Evolutionary conservation across 2,329 filamentous ascomycete species (phyloP), one percentile per base, ranked within the genome.

Genomic region (Aureobasidium vineae): DNA sequence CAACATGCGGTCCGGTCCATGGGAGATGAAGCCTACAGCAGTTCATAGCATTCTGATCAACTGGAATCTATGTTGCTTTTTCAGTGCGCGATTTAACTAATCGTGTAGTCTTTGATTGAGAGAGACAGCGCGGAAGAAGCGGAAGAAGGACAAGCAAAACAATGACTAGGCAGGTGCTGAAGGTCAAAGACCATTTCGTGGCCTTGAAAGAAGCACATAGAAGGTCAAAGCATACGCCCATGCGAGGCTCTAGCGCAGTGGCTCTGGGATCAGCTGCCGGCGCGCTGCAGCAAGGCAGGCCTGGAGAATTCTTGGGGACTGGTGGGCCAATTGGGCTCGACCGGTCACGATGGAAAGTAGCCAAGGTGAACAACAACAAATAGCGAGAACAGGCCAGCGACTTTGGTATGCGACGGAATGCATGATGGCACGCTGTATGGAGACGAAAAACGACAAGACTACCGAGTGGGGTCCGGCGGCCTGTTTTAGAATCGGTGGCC

Each of bases 211-310:
- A 64, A 64, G 60, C 49, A 64, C 49, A 53, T 53, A 53, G 49
- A 64, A 64, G 33, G 60, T 43, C 49, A 43, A 64, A 64, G 60
- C 60, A 64, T 64, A 64, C 11, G 49, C 47, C 60, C 33, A 21
- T 19, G 38, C 33, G 38, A 38, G 60, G 60, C 49, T 53, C 38
- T 54, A 53, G 60, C 60, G 60, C 49, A 43, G 38, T 23, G 60
- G 36, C 60, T 60, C 38, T 53, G 45, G 19, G 45, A 63, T 40
- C 59, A 41, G 59, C 59, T 63, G 59, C 59, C 56, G 56, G 28
- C 28, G 56, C n/a, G 41, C 56, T 60, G 56, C 56, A 60, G 16
- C 21, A 13, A 63, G 21, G 43, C 31, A 63, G 59, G 40, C n/a
- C 19, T 63, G 13, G 31, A 40, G 43, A 31, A 47, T 47, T 40